A percentile compares a stretch with the other conserved stretches of the same genome.
phyloP scores from a whole-genome alignment of 2,329 filamentous ascomycete species.

The Aspergillus pseudoglaucus region DNA sequence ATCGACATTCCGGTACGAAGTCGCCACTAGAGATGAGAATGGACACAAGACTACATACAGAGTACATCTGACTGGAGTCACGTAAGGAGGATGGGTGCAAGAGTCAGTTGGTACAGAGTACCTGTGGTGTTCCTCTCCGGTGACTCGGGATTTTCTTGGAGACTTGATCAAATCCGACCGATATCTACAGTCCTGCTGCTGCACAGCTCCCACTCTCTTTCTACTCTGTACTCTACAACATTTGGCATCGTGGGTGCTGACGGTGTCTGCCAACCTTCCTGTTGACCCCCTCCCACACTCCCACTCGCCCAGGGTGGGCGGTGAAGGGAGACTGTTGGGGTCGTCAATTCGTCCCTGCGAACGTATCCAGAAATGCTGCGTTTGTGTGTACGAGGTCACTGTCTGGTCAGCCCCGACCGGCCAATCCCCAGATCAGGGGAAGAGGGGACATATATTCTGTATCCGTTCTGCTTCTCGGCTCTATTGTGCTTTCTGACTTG shows the following conservation, averaged over 20 bases:
- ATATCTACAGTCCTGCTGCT: background rate
- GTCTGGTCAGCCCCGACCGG: too few species aligned
- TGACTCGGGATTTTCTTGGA: background rate
- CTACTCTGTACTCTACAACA: background rate
- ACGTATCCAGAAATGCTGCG: background rate
- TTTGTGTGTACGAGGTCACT: background rate
- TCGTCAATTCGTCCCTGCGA: too few species aligned
- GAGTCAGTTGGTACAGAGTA: background rate
- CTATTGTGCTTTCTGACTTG: too few species aligned
- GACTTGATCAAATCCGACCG: background rate
- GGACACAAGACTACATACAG: background rate
- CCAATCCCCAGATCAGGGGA: too few species aligned
- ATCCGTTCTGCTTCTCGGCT: too few species aligned
- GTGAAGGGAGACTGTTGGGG: background rate
- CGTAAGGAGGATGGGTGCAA: background rate
- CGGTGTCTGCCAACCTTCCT: background rate
- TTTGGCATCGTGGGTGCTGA: background rate
- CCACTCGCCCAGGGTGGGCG: background rate
- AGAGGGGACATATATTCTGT: too few species aligned
- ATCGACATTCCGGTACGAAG: background rate
- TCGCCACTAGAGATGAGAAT: background rate
- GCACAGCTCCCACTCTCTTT: background rate
- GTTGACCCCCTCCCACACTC: background rate
- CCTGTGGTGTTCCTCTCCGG: background rate
- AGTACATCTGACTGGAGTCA: background rate